Base-by-base conservation (phyloP, 192 early-diverging fungal species). In the Anaeromyces robustus region DNA sequence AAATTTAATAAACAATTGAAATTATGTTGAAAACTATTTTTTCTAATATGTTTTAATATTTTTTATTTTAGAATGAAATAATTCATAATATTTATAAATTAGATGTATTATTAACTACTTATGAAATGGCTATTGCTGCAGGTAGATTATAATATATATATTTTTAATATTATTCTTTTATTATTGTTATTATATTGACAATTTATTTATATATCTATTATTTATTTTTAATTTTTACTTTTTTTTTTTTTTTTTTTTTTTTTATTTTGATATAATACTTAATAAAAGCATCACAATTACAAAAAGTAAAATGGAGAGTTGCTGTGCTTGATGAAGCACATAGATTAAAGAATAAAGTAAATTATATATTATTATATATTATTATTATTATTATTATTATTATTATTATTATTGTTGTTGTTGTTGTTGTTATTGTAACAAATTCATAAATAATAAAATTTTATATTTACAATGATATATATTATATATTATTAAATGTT, bases 251-350 rank as follows among this genome's bases (percentile, higher is more conserved):
- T 34, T 34, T 34, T 7, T 7, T 34, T 7, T 29, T 30, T 30
- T 30, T 26, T 28, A 16, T 78, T 19, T 29, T 13, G 13, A 37
- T 41, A 30, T 83, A 30, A 16, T 22, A 32, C 29, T 11, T 41
- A 39, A 19, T 77, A 79, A 39, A 79, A 84, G 92, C 92, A 30
- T 78, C 90, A 1, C 90, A 94, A 78, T 86, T 96, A 13, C 85
- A 88, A 32, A 88, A 90, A n/a, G 89, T 96, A 39, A 85, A 83
- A 12, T 96, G 94, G 94, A 83, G 89, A 30, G 89, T 86, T 28
- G 89, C 87, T 77, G 86, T 95, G n/a, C 87, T 96, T 28, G 95
- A 96, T 82, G 95, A 96, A 82, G 95, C 93, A 6, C 95, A 96
- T 83, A 85, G 91, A n/a, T 83, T 96, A 39, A 96, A 96, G 81